These are phyloP conservation scores for Cerioporus squamosus DNA, from an alignment of 1,284 basidiomycete species.

Conservation along the genomic window DNA sequence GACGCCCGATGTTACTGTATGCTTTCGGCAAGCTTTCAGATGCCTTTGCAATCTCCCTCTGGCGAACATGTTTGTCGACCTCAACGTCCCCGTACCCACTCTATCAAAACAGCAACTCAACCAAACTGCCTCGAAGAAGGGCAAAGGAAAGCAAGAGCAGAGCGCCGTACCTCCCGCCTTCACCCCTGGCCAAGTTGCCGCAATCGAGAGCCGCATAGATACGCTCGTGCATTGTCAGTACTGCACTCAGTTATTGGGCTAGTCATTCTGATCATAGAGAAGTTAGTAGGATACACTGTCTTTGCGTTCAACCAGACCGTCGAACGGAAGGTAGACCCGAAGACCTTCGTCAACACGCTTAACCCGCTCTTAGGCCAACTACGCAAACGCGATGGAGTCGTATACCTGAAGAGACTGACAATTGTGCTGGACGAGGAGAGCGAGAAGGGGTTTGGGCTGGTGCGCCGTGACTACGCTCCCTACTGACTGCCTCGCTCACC, in stretches of 20 bases:
- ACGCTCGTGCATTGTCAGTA: conserved; percentile 48
- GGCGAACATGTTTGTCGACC: conserved; percentile 44
- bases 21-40: too few species aligned
- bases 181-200: conserved; percentile 42
- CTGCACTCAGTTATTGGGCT: not conserved
- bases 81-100: conserved; percentile 44
- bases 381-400: conserved; percentile 55
- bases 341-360: conserved; percentile 65
- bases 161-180: conserved; percentile 29
- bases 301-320: conserved; percentile 74
- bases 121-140: conserved; percentile 39
- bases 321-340: conserved; percentile 69
- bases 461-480: conserved; percentile 35
- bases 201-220: conserved; percentile 48
- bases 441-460: conserved; percentile 81
- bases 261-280: conserved; percentile 20
- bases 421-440: conserved; percentile 77
- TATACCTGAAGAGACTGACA: conserved; percentile 71
- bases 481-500: not conserved
- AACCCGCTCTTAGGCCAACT: conserved; percentile 57
- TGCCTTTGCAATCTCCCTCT: not conserved
- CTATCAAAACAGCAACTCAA: conserved; percentile 23
- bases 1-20: not conserved
- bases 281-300: conserved; percentile 78
- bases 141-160: conserved; percentile 43